Percentiles rank a stretch among this genome's conserved stretches.
Conservation (phyloP, 1,139 yeast species). For the Nakaseomyces sp. region DNA sequence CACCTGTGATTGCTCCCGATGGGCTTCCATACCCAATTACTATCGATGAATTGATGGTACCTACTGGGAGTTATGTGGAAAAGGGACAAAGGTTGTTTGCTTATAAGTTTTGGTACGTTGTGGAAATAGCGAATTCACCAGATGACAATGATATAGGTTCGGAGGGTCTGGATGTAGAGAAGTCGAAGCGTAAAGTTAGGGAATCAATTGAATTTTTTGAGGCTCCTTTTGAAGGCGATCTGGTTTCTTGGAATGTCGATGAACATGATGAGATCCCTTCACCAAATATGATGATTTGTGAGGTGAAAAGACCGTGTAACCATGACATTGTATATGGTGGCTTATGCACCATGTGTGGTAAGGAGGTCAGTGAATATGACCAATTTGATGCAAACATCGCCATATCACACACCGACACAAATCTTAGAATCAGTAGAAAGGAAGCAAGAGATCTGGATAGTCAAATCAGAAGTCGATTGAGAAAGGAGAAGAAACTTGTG, state of each 20-base stretch:
- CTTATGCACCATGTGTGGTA: constrained; percentile 88
- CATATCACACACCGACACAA: constrained; percentile 87
- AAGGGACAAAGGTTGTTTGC: constrained; percentile 30
- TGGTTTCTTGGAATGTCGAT: constrained; percentile 43
- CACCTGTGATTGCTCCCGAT: constrained; percentile 26
- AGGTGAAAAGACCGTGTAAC: constrained; percentile 72
- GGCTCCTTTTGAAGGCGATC: constrained; percentile 69
- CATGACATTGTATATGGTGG: constrained; percentile 97
- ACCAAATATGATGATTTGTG: constrained; percentile 42
- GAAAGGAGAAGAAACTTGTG: constrained; percentile 60
- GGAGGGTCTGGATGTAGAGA: background rate
- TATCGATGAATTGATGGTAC: constrained; percentile 25
- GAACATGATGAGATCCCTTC: constrained; percentile 55
- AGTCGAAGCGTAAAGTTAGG: constrained; percentile 19
- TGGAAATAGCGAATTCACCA: constrained; percentile 19
- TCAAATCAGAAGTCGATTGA: constrained; percentile 51
- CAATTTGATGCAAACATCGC: constrained; percentile 67
- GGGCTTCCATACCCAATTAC: constrained; percentile 32
- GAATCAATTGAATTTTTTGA: constrained; percentile 44
- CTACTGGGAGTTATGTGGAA: constrained; percentile 23
- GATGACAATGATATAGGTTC: constrained; percentile 7
- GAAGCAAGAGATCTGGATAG: constrained; percentile 85
- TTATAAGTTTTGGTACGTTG: constrained; percentile 31
- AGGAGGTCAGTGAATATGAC: constrained; percentile 67
- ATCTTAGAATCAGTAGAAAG: constrained; percentile 68